Conservation (phyloP, 1,284 basidiomycete genomes). For the Stereum hirsutum region DNA sequence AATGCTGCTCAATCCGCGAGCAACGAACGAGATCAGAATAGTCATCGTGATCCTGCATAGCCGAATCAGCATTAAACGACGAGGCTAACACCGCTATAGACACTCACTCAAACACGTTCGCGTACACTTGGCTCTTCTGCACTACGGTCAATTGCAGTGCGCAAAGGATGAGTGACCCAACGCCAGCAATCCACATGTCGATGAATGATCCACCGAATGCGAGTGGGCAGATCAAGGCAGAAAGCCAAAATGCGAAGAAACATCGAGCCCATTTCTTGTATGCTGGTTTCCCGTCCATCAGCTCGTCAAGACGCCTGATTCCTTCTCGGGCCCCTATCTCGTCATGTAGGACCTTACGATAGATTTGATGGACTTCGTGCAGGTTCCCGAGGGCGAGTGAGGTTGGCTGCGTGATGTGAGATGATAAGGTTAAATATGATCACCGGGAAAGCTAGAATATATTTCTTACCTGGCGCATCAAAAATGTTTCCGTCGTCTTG, state of each 20-base stretch:
- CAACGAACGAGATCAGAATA: conserved; percentile 72
- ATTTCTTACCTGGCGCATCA: too few relatives aligned
- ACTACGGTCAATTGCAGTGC: conserved; percentile 67
- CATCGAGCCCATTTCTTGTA: conserved; percentile 55
- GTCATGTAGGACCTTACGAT: conserved; percentile 75
- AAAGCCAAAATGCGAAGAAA: conserved; percentile 58
- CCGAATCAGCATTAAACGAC: conserved; percentile 11
- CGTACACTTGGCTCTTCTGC: conserved; percentile 68
- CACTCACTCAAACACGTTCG: conserved; percentile 82
- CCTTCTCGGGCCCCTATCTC: conserved; percentile 76
- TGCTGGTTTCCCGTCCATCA: conserved; percentile 44
- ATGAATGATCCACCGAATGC: conserved; percentile 79
- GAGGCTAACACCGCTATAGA: not conserved
- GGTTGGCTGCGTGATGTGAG: too few relatives aligned
- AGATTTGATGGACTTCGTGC: conserved; percentile 69
- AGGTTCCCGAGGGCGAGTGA: conserved; percentile 70
- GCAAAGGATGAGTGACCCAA: conserved; percentile 53
- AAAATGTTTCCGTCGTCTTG: conserved; percentile 67
- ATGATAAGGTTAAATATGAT: too few relatives aligned
- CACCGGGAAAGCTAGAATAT: too few relatives aligned
- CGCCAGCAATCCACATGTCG: conserved; percentile 74
- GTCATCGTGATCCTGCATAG: conserved; percentile 66
- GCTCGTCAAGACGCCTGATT: conserved; percentile 33
- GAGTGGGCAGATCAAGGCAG: conserved; percentile 69
- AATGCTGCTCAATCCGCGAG: conserved; percentile 73